Base-by-base conservation (phyloP, 176 grass and related monocot species). In the Paspalum notatum region DNA sequence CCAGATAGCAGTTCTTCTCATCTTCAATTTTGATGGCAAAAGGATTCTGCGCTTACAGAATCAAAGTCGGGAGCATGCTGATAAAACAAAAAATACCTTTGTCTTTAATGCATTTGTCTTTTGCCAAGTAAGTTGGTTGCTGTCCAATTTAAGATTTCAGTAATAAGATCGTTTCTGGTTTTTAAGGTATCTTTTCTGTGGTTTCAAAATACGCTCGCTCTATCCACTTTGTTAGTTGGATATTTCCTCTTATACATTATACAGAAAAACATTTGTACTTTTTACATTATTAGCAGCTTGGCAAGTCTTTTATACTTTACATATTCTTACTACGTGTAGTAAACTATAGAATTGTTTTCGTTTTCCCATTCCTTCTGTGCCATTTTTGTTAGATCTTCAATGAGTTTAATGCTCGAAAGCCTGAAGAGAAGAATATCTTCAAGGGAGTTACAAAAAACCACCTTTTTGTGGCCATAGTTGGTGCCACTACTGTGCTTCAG, bases 71-170 rank as follows among this genome's bases (percentile, higher is more conserved):
- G 88, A 80, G 43, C 79, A 85, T 14, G 85, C 90, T 9, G 92
- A 92, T 49, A 98, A 89, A 87, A 85, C 67, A 14, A 94, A 90
- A 25, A 94, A 94, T 69, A 92, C 92, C 38, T 94, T 98, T 74
- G 79, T 98, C 18, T 98, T 98, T 53, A 98, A 98, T 68, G 85
- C 95, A 16, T 97, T 98, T 77, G 95, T 98, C 47, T 83, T 98
- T 68, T 98, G 95, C 68, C 89, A 94, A 78, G 92, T 91, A 66
- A 50, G 61, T 53, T 77, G 10, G 65, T 68, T 3, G 10, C 80
- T 49, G 25, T 45, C 41, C 10, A 21, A 62, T 21, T 68, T 38
- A n/a, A 26, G n/a, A 39, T 80, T 75, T 43, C 62, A 20, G 3
- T 5, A 9, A 66, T 42, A 66, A 42, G 38, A 12, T 43, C 42